Conservation (phyloP, 305 asterid species). For the Coffea humblotiana region DNA sequence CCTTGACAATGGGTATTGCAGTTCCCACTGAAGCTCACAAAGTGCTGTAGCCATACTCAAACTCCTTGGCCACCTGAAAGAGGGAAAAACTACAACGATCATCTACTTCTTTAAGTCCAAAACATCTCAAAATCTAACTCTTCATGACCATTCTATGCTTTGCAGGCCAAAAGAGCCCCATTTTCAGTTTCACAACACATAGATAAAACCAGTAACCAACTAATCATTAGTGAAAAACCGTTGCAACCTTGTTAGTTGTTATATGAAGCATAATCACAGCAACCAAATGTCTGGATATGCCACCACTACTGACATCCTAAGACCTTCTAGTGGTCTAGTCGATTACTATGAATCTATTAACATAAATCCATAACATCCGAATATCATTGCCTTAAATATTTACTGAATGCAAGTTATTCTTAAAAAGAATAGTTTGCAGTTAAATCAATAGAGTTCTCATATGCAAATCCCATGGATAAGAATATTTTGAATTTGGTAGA, state of each 20-base stretch:
- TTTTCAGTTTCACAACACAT: not conserved
- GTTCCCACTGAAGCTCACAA: slow-evolving; percentile 77
- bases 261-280: not conserved
- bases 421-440: too few relatives aligned
- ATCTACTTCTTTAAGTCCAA: not conserved
- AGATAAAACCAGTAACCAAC: not conserved
- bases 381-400: not conserved
- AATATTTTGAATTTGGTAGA: too few relatives aligned
- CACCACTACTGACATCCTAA: not conserved
- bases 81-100: not conserved
- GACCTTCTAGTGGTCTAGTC: not conserved
- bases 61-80: slow-evolving; percentile 76
- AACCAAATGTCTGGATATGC: not conserved
- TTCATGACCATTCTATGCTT: too few relatives aligned
- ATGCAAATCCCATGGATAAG: too few relatives aligned
- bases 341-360: not conserved
- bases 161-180: not conserved
- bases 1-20: slow-evolving; percentile 30
- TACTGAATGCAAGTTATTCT: not conserved
- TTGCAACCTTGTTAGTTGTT: not conserved
- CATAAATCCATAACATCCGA: not conserved
- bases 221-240: not conserved
- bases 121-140: not conserved
- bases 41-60: slow-evolving; percentile 79
- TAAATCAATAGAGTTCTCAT: too few relatives aligned